phyloP scores from a whole-genome alignment of 116 monocot genomes.

The Iris pallida region DNA sequence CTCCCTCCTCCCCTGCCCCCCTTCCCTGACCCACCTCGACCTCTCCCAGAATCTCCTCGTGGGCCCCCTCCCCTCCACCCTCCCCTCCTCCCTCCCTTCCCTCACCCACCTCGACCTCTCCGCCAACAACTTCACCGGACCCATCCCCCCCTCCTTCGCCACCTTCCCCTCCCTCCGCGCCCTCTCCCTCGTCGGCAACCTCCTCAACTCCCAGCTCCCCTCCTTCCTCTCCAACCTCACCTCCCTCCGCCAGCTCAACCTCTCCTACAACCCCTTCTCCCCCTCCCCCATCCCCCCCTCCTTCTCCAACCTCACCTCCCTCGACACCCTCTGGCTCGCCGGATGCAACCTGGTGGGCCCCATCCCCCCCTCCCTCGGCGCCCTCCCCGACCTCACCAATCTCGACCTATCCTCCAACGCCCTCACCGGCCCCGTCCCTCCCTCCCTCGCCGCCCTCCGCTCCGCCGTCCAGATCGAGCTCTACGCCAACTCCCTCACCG shows the following conservation, averaged over 20 bases:
- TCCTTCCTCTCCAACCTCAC: not conserved
- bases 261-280: constrained; percentile 18
- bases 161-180: constrained; percentile 3
- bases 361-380: constrained; percentile 10
- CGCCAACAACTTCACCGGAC: constrained; percentile 7
- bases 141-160: constrained; percentile 11
- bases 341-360: constrained; percentile 11
- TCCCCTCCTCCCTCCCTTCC: constrained; percentile 11
- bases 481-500: constrained; percentile 11
- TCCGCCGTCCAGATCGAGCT: constrained; percentile 21
- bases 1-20: constrained; percentile 14
- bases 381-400: not conserved
- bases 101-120: constrained; percentile 8
- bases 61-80: constrained; percentile 14
- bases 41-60: constrained; percentile 24
- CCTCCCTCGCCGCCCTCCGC: not conserved
- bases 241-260: constrained; percentile 10
- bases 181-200: constrained; percentile 19
- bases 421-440: constrained; percentile 10
- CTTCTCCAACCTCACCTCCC: constrained; percentile 10
- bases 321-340: constrained; percentile 22
- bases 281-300: constrained; percentile 10
- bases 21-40: constrained; percentile 21
- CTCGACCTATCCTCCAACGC: constrained; percentile 18
- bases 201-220: constrained; percentile 7